A percentile compares a stretch with the other conserved stretches of the same genome.
Evolutionary conservation across 148 eudicot genomes (phyloP).

Genomic region (Pouteria glomerata): DNA sequence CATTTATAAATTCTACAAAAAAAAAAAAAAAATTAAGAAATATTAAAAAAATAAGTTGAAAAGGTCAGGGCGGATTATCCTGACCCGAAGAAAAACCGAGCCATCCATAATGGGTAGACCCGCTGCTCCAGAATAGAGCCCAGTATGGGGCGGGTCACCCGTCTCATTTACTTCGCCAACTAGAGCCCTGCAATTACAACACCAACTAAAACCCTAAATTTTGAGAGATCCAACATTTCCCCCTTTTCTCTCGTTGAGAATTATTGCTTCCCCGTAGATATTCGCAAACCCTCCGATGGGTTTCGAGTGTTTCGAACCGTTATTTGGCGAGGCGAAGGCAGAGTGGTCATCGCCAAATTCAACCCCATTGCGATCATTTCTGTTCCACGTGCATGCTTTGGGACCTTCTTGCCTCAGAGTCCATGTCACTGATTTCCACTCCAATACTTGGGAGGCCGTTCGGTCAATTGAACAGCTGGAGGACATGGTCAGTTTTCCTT

Average conservation of each 20-base stretch:
- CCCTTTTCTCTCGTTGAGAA: not conserved
- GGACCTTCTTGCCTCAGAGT: conserved; percentile 37
- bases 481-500: conserved; percentile 50
- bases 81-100: no score
- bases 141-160: no score
- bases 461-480: conserved; percentile 55
- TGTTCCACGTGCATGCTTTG: conserved; percentile 39
- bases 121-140: no score
- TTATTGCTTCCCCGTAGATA: not conserved
- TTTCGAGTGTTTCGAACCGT: conserved; percentile 45
- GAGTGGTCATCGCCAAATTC: conserved; percentile 35
- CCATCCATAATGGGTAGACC: no score
- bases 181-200: no score
- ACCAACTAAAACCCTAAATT: not conserved
- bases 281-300: conserved; percentile 22
- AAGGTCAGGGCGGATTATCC: no score
- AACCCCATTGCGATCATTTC: conserved; percentile 30
- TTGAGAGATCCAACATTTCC: not conserved
- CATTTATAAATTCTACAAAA: no score
- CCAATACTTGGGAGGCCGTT: conserved; percentile 47
- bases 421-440: conserved; percentile 59
- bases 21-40: no score
- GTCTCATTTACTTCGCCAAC: no score
- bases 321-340: conserved; percentile 54
- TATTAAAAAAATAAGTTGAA: no score